Base-by-base conservation (phyloP, 1,284 basidiomycete species). In the Ceratobasidium sp. region DNA sequence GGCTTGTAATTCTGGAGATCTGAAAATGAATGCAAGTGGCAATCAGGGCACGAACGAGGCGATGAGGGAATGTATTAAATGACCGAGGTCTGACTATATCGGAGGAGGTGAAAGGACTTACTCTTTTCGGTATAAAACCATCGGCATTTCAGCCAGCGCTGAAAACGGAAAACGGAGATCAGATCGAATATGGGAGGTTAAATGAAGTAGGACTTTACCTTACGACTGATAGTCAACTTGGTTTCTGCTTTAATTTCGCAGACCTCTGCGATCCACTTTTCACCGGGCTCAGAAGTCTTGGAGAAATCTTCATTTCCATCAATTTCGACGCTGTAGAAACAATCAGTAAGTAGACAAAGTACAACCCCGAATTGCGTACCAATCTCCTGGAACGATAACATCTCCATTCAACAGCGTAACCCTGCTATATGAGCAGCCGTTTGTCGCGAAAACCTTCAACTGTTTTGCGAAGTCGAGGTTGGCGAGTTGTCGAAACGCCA, bases 51-150 rank as follows among this genome's bases (percentile, higher is more conserved):
- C 33, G 33, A 33, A 33, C 33, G 33, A n/a, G 46, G 46, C 46
- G 9, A 49, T 2, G 46, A 49, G 46, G 46, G 33, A 33, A 33
- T 33, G 33, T 4, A 33, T 33, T 33, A 33, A 33, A 33, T 33
- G 33, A 33, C 33, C 4, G 33, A 33, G 33, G 33, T 33, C 1
- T 4, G 33, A 33, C 4, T 33, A 33, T 33, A 4, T 33, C 4
- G 33, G 33, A 33, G n/a, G 33, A 4, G 49, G 20, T 20, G 20
- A n/a, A 49, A 23, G 12, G 13, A 13, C 64, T 40, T 42, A 67
- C 67, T 69, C 13, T 51, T 51, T 40, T 33, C 10, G 23, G 67
- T 69, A 33, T 69, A 69, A 53, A 53, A 69, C 67, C 67, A 69
- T 1, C 26, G 67, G 49, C 46, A 51, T 39, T 55, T 51, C 5